phyloP scores from a whole-genome alignment of 2,329 filamentous ascomycete species.

The Sporothrix brasiliensis region DNA sequence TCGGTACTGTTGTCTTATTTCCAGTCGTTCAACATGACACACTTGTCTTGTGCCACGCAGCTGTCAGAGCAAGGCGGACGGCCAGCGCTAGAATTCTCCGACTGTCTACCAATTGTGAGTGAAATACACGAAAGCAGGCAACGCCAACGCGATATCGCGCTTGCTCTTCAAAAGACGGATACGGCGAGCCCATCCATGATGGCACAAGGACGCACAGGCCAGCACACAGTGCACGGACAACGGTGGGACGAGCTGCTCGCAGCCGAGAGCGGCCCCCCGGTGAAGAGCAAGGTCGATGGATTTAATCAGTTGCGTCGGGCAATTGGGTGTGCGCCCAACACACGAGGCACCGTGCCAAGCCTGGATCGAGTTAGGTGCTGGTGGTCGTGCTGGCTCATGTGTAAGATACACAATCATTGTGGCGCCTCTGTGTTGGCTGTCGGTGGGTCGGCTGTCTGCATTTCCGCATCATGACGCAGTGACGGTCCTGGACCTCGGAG shows the following conservation, averaged over 20 bases:
- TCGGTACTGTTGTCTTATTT: neutral
- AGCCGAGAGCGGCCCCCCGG: constrained; percentile 16
- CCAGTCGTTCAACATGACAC: neutral
- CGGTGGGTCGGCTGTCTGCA: neutral
- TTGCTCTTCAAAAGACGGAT: neutral
- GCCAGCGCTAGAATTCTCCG: constrained; percentile 8
- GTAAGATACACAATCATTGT: neutral
- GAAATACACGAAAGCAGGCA: neutral
- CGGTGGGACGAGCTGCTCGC: constrained; percentile 11
- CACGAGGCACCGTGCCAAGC: constrained; percentile 6
- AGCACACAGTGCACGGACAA: neutral
- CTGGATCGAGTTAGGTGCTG: neutral
- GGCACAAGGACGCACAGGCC: neutral
- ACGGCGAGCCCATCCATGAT: neutral
- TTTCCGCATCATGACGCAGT: constrained; percentile 11
- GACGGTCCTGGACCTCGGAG: neutral
- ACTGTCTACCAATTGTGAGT: neutral
- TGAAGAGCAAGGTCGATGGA: neutral
- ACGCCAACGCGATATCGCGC: neutral
- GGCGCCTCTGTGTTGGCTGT: neutral
- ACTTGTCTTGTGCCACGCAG: constrained; percentile 13
- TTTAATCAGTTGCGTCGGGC: neutral
- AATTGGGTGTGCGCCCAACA: constrained; percentile 4
- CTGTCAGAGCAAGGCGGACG: neutral
- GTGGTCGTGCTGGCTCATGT: neutral